These are phyloP conservation scores for Kodamaea alishanica DNA, from an alignment of 1,139 yeast species.

Conservation along the genomic window DNA sequence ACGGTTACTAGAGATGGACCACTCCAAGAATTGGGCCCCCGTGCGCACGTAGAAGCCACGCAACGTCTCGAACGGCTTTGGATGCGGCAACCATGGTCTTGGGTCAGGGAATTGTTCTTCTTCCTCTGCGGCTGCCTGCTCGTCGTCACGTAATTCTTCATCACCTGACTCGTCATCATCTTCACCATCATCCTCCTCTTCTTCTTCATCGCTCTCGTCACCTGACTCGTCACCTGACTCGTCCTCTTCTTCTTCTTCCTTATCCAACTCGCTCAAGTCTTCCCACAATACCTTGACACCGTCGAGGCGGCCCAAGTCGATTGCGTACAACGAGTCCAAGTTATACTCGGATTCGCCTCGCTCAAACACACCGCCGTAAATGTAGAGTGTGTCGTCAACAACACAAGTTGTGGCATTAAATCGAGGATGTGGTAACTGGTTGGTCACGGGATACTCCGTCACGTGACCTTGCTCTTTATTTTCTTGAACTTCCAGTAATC, in stretches of 20 bases:
- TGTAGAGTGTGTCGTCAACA: constrained; percentile 76
- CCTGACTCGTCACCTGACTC: constrained; percentile 67
- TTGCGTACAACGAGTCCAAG: constrained; percentile 79
- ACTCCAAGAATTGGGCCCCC: constrained; percentile 81
- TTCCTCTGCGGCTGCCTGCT: constrained; percentile 54
- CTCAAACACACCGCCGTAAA: constrained; percentile 93
- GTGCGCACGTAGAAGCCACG: constrained; percentile 83
- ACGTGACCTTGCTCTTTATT: constrained; percentile 30
- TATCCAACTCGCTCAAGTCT: constrained; percentile 60
- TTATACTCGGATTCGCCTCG: constrained; percentile 79
- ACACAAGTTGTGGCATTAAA: constrained; percentile 87
- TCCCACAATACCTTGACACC: constrained; percentile 93
- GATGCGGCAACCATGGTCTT: constrained; percentile 96
- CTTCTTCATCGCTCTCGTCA: constrained; percentile 56
- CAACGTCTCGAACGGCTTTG: constrained; percentile 86
- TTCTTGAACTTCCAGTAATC: constrained; percentile 33
- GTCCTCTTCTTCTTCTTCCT: constrained; percentile 56
- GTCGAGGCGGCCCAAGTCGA: constrained; percentile 82
- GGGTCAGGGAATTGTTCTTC: constrained; percentile 81
- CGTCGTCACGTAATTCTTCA: constrained; percentile 58
- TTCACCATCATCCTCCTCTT: constrained; percentile 48
- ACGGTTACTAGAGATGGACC: constrained; percentile 84
- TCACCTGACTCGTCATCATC: constrained; percentile 47
- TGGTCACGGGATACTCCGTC: constrained; percentile 53
- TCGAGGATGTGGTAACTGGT: constrained; percentile 78